A percentile compares a stretch with the other conserved stretches of the same genome.
Evolutionary conservation across 352 stramenopile species (phyloP).

Genomic region (Phytophthora podocarpi): DNA sequence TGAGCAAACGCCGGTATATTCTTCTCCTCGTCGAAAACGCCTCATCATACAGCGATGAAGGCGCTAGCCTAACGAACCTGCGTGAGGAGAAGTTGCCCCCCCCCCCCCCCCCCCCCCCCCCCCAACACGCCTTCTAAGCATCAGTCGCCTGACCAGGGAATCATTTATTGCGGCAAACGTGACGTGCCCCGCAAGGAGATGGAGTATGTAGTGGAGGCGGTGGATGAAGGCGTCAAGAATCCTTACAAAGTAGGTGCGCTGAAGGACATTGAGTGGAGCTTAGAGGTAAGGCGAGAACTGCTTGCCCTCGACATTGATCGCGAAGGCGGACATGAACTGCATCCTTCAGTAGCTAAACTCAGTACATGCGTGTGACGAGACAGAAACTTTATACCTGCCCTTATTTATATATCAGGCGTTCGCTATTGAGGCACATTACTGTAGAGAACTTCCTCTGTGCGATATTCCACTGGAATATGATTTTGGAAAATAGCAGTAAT

Average conservation of each 20-base stretch:
- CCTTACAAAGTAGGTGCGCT: neutral
- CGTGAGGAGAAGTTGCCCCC: neutral
- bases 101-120: too few relatives aligned
- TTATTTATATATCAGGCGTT: too few relatives aligned
- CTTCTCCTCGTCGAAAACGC: neutral
- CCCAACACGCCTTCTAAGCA: slow-evolving; percentile 1
- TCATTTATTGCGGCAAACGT: slow-evolving; percentile 2
- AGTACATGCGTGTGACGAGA: slow-evolving; percentile 5
- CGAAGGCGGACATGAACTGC: too few relatives aligned
- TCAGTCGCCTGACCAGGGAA: neutral
- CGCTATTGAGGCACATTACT: too few relatives aligned
- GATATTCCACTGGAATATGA: too few relatives aligned
- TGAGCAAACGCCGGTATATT: too few relatives aligned
- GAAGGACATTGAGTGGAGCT: neutral
- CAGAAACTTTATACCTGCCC: neutral
- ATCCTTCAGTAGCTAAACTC: slow-evolving; percentile 1
- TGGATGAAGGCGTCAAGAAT: neutral
- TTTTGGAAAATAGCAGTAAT: too few relatives aligned
- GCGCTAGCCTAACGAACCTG: neutral
- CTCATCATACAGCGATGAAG: neutral
- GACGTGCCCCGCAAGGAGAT: neutral
- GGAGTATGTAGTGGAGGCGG: neutral
- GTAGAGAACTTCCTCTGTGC: too few relatives aligned
- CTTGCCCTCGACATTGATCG: neutral
- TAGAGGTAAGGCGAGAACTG: neutral